Evolutionary conservation across 1,284 basidiomycete genomes (phyloP).

Genomic region (Coniferiporia sulphurascens): DNA sequence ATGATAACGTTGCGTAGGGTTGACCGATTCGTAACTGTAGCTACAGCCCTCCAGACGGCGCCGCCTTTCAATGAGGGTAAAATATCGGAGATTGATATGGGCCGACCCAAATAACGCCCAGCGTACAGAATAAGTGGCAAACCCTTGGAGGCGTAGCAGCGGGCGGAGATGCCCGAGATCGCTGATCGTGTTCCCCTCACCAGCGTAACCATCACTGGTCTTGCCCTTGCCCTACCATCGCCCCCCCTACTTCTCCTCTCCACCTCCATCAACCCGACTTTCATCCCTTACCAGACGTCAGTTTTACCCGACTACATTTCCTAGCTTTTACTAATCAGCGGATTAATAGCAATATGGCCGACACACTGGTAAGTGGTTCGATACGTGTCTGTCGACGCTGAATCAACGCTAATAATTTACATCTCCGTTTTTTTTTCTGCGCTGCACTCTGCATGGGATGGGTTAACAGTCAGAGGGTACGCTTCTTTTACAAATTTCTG

Average conservation of each 20-base stretch:
- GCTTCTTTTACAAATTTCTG: slow-evolving; percentile 23
- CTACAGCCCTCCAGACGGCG: too few species aligned
- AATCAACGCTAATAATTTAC: not conserved
- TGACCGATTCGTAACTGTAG: too few species aligned
- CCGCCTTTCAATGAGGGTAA: too few species aligned
- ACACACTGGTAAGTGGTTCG: slow-evolving; percentile 55
- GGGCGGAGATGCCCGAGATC: too few species aligned
- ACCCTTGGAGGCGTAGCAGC: too few species aligned
- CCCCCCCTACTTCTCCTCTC: not conserved
- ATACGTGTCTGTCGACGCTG: not conserved
- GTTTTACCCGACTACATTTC: not conserved
- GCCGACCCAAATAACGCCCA: too few species aligned
- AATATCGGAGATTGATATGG: too few species aligned
- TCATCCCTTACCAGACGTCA: not conserved
- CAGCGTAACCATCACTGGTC: not conserved
- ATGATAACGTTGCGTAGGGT: too few species aligned
- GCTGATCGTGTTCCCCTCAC: not conserved
- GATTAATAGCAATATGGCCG: slow-evolving; percentile 44
- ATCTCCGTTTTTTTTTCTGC: slow-evolving; percentile 4
- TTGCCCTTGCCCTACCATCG: not conserved
- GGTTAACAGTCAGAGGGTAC: slow-evolving; percentile 58
- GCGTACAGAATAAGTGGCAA: too few species aligned
- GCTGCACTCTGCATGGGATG: slow-evolving; percentile 15
- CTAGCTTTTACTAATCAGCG: not conserved
- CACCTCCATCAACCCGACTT: not conserved